A percentile compares a stretch with the other conserved stretches of the same genome.
Conservation (phyloP, 176 grass and related monocot species). For the Miscanthus lutarioriparius region DNA sequence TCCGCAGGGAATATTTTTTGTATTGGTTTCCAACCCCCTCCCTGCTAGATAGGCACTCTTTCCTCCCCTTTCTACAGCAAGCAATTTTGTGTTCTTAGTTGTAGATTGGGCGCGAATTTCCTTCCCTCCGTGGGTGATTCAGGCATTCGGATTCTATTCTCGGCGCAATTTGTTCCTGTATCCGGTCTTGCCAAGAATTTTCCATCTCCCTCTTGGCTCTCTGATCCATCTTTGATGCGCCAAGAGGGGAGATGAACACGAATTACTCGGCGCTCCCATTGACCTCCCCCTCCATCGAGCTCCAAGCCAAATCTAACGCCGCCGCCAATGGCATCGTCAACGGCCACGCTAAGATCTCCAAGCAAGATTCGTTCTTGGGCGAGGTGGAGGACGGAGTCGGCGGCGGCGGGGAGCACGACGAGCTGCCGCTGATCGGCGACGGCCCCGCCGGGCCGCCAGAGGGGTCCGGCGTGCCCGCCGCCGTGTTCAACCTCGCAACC, state of each 20-base stretch:
- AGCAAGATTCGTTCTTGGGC: slow-evolving; percentile 53
- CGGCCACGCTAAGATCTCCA: slow-evolving; percentile 46
- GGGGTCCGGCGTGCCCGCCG: slow-evolving; percentile 58
- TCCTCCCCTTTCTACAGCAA: neutral
- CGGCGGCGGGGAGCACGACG: slow-evolving; percentile 53
- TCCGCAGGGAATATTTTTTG: neutral
- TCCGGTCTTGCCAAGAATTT: neutral
- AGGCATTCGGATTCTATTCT: neutral
- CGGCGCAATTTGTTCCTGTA: neutral
- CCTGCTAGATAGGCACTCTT: neutral
- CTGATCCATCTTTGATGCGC: slow-evolving; percentile 29
- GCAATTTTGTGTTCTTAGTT: neutral
- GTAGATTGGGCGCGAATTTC: neutral
- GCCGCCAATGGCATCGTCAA: slow-evolving; percentile 32
- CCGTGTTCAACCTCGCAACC: slow-evolving; percentile 95
- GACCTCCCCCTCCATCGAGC: slow-evolving; percentile 64
- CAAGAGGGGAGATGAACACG: slow-evolving; percentile 45
- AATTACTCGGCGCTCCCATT: slow-evolving; percentile 72
- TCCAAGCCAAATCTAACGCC: slow-evolving; percentile 48
- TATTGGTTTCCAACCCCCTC: slow-evolving; percentile 8
- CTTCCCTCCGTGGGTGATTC: neutral
- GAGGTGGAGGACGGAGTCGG: slow-evolving; percentile 35
- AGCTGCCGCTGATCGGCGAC: slow-evolving; percentile 73
- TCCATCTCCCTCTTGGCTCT: neutral
- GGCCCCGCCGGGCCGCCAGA: slow-evolving; percentile 27